Base-by-base conservation (phyloP, 306 rosid species). In the Pachyrhizus erosus region DNA sequence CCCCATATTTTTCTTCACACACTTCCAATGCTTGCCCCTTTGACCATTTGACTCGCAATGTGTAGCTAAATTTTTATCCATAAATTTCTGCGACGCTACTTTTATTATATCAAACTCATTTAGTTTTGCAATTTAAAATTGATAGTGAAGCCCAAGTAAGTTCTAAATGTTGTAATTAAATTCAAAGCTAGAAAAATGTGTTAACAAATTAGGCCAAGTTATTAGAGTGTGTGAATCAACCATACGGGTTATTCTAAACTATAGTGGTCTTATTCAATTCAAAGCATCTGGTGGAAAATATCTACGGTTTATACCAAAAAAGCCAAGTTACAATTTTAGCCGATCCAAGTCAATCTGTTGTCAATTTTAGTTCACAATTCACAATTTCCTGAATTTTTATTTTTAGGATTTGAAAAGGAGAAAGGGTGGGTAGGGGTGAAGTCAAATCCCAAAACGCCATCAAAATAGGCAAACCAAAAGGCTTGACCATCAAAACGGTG, bases 401-500 rank as follows among this genome's bases (percentile, higher is more conserved):
- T 23, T 21, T 66, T 26, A 20, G 40, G 68, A 66, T 1, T 45
- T n/a, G 49, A 31, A 31, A 13, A 65, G 42, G 68, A 12, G 46
- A 14, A 5, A 2, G 20, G 12, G 14, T 14, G 24, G 18, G 11
- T 7, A 52, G 52, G n/a, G 31, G 3, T 37, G 57, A 76, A 60
- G 82, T 80, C 18, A 68, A 83, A 69, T 51, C 17, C 40, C 21
- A 78, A 84, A 18, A 84, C 37, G 68, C 26, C 80, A 62, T 64
- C 2, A 79, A 66, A 61, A 61, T 48, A 70, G 31, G 48, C 9
- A 27, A 61, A 58, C 0, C 18, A 71, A 73, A 84, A 85, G 83
- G 88, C 89, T 61, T 89, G 81, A 80, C 51, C 94, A 89, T 84
- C 88, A 48, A 89, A 87, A 86, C 82, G 91, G 93, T 88, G 78